Conservation (phyloP, 371 early-diverging fungal species). For the Mucor racemosus region DNA sequence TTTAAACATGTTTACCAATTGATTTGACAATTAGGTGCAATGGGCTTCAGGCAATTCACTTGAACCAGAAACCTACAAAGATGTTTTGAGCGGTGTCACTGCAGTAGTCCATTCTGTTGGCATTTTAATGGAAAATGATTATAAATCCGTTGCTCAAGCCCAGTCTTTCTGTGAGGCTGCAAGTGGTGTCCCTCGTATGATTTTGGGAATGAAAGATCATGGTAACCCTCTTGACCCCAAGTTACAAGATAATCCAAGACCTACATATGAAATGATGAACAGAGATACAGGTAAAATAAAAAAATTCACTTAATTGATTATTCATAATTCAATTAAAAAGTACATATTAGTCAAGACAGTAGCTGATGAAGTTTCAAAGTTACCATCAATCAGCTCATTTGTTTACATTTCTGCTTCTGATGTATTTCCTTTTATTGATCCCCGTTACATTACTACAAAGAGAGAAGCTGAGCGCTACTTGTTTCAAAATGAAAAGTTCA, state of each 20-base stretch:
- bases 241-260: constrained; percentile 15
- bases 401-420: constrained; percentile 76
- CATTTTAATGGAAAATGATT: constrained; percentile 70
- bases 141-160: constrained; percentile 65
- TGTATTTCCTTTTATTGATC: constrained; percentile 68
- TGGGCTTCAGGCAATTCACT: constrained; percentile 75
- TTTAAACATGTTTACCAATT: neutral
- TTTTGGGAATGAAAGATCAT: constrained; percentile 44
- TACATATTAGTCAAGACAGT: constrained; percentile 48
- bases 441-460: constrained; percentile 77
- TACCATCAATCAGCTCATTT: constrained; percentile 60
- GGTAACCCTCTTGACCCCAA: constrained; percentile 50
- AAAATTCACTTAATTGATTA: neutral
- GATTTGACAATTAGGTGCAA: constrained; percentile 40
- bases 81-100: constrained; percentile 60
- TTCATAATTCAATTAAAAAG: no score
- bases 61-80: constrained; percentile 60
- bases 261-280: constrained; percentile 69
- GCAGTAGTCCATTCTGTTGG: constrained; percentile 79
- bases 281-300: constrained; percentile 68
- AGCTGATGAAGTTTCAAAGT: constrained; percentile 54
- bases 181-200: constrained; percentile 25
- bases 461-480: constrained; percentile 72
- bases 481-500: constrained; percentile 52
- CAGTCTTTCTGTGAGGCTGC: constrained; percentile 48